Evolutionary conservation across 441 rosid genomes (phyloP).

Genomic region (Dalechampia spathulata): DNA sequence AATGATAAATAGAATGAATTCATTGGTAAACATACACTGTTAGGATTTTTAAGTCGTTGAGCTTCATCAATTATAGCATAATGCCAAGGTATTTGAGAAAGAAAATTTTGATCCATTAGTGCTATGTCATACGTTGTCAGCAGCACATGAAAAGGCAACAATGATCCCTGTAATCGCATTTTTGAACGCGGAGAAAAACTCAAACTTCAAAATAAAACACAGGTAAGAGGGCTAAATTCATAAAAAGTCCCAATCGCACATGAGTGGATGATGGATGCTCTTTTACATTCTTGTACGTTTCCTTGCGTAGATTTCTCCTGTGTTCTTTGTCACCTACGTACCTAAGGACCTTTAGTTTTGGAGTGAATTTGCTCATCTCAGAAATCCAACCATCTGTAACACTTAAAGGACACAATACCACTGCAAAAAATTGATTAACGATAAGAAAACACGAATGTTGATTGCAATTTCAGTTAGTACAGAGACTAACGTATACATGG

Average conservation of each 20-base stretch:
- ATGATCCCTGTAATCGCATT: slow-evolving; percentile 35
- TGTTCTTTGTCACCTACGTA: slow-evolving; percentile 76
- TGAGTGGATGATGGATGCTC: slow-evolving; percentile 24
- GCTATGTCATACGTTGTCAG: slow-evolving; percentile 80
- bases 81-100: slow-evolving; percentile 80
- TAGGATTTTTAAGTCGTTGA: slow-evolving; percentile 89
- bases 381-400: slow-evolving; percentile 86
- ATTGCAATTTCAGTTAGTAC: no score
- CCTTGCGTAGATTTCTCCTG: slow-evolving; percentile 45
- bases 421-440: slow-evolving; percentile 33
- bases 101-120: slow-evolving; percentile 71
- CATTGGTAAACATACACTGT: slow-evolving; percentile 52
- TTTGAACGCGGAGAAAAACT: background rate
- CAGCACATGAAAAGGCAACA: slow-evolving; percentile 64
- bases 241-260: slow-evolving; percentile 29
- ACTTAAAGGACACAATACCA: slow-evolving; percentile 81
- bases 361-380: slow-evolving; percentile 66
- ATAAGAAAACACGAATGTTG: background rate
- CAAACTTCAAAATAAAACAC: background rate
- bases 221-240: background rate
- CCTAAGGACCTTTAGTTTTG: slow-evolving; percentile 50
- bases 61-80: slow-evolving; percentile 82
- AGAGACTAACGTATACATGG: no score
- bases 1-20: background rate
- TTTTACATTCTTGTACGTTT: slow-evolving; percentile 36